Conservation (phyloP, 805 yeast species). For the Candida schatavii region DNA sequence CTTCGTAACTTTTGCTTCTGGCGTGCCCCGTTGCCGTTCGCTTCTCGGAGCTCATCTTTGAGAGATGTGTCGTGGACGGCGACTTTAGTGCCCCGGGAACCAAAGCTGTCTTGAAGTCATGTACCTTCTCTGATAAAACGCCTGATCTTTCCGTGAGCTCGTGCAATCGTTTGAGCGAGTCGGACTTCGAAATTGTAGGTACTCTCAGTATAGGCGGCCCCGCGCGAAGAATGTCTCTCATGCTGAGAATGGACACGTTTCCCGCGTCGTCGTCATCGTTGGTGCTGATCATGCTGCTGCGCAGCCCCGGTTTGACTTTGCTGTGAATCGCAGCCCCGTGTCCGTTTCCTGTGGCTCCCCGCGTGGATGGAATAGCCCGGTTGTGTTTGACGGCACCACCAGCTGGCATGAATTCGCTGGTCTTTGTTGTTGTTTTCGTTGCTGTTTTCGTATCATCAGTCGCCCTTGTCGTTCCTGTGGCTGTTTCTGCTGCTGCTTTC, state of each 20-base stretch:
- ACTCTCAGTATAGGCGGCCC: constrained; percentile 5
- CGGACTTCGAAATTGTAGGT: constrained; percentile 19
- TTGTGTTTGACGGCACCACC: neutral
- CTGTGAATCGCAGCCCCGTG: neutral
- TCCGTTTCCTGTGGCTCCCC: neutral
- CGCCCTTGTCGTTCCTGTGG: constrained; percentile 1
- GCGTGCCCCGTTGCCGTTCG: constrained; percentile 1
- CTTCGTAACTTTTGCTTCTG: neutral
- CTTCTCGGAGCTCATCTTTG: constrained; percentile 5
- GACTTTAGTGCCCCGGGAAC: constrained; percentile 15
- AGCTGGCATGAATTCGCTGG: too few species aligned
- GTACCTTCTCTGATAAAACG: constrained; percentile 10
- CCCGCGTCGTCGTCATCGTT: constrained; percentile 11
- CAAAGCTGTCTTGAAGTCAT: constrained; percentile 5
- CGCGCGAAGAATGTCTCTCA: constrained; percentile 10
- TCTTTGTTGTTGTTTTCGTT: too few species aligned
- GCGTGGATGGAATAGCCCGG: too few species aligned
- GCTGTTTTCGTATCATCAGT: neutral
- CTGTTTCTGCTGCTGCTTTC: constrained; percentile 2
- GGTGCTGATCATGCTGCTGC: neutral
- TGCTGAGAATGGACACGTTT: constrained; percentile 14
- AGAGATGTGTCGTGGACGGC: constrained; percentile 18
- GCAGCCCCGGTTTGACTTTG: too few species aligned
- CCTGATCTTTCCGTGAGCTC: constrained; percentile 23
- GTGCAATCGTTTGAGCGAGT: constrained; percentile 29